phyloP scores from a whole-genome alignment of 2,329 filamentous ascomycete species.

The Aspergillus amoenus region DNA sequence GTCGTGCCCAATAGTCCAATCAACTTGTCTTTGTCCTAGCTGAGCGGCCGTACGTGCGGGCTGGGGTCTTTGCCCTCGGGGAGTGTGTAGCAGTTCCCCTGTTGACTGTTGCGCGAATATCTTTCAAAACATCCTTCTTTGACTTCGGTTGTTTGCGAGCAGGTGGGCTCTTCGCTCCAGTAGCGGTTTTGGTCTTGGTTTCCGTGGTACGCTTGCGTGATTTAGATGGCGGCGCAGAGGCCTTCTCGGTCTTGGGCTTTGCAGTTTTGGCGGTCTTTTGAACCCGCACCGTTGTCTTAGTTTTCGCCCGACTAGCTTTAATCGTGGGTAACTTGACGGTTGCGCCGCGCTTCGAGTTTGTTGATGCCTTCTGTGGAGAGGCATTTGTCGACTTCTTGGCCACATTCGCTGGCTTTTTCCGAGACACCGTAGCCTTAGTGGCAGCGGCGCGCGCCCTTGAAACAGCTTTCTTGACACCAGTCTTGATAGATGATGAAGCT shows the following conservation, averaged over 20 bases:
- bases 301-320: slow-evolving; percentile 27
- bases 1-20: not conserved
- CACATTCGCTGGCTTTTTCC: slow-evolving; percentile 15
- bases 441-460: slow-evolving; percentile 24
- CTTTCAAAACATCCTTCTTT: slow-evolving; percentile 13
- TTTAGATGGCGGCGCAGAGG: slow-evolving; percentile 20
- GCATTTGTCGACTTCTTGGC: slow-evolving; percentile 17
- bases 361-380: slow-evolving; percentile 12
- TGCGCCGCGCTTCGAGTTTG: slow-evolving; percentile 18
- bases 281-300: slow-evolving; percentile 24
- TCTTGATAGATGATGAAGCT: slow-evolving; percentile 31
- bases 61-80: not conserved
- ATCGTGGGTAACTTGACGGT: slow-evolving; percentile 31
- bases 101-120: slow-evolving; percentile 6
- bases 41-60: not conserved
- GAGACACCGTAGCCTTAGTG: slow-evolving; percentile 20
- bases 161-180: slow-evolving; percentile 23
- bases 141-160: slow-evolving; percentile 16
- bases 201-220: slow-evolving; percentile 30
- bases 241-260: slow-evolving; percentile 16
- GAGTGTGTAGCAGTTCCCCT: slow-evolving; percentile 4
- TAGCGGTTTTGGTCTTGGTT: slow-evolving; percentile 30
- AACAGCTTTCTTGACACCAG: slow-evolving; percentile 32
- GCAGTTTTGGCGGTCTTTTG: slow-evolving; percentile 15
- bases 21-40: slow-evolving; percentile 6